Percentiles rank a stretch among this genome's conserved stretches.
phyloP scores from a whole-genome alignment of 306 rosid species.

The Cajanus cajan region DNA sequence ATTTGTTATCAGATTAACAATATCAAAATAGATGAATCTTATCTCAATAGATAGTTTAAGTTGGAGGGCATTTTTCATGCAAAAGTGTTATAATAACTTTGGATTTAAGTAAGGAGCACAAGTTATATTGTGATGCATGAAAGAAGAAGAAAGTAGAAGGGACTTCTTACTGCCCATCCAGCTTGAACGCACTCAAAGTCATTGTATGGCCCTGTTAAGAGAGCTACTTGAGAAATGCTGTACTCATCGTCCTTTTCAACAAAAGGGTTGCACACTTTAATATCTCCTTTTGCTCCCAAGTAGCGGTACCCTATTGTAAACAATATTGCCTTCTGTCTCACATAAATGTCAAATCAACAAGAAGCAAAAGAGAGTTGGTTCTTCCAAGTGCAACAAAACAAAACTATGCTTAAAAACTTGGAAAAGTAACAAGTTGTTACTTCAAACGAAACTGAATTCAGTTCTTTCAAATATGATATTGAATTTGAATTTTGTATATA shows the following conservation, averaged over 20 bases:
- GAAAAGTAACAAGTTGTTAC: not conserved
- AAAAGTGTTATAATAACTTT: not conserved
- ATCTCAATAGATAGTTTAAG: not conserved
- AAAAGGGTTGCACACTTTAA: slow-evolving; percentile 48
- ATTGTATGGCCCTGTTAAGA: slow-evolving; percentile 42
- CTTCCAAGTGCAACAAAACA: slow-evolving; percentile 10
- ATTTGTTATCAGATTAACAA: too few species aligned
- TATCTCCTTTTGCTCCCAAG: slow-evolving; percentile 63
- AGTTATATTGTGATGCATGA: not conserved
- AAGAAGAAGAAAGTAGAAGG: not conserved
- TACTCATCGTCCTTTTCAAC: slow-evolving; percentile 58
- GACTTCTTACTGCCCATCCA: slow-evolving; percentile 62
- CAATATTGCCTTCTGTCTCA: slow-evolving; percentile 51
- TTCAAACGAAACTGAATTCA: too few species aligned
- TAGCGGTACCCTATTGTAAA: slow-evolving; percentile 46
- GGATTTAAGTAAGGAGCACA: not conserved
- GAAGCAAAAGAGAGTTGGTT: not conserved
- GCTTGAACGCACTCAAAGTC: slow-evolving; percentile 58
- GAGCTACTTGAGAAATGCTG: slow-evolving; percentile 60
- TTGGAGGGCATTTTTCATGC: not conserved
- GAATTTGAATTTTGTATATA: too few species aligned
- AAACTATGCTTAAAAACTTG: not conserved
- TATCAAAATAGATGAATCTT: too few species aligned
- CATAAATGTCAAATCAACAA: slow-evolving; percentile 10
- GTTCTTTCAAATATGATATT: too few species aligned